Conservation (phyloP, 225 moss, liverwort and hornwort species). For the Takakia lepidozioides region DNA sequence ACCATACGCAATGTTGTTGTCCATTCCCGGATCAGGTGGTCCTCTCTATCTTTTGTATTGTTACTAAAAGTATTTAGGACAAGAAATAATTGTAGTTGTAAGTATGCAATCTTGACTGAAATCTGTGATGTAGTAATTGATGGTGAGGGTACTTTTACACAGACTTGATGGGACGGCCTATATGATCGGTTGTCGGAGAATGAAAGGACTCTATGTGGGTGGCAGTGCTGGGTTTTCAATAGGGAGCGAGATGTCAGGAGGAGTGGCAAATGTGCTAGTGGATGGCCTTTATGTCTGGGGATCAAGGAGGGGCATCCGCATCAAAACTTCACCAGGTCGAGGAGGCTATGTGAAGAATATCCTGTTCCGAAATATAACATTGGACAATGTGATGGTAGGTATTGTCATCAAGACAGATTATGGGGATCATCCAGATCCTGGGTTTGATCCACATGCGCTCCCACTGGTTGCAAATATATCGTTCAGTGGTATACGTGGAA, state of each 20-base stretch:
- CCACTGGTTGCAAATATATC: constrained; percentile 67
- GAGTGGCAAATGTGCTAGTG: constrained; percentile 60
- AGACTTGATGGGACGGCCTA: too few relatives aligned
- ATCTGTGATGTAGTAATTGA: too few relatives aligned
- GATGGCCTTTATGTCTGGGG: constrained; percentile 46
- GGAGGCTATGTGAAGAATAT: constrained; percentile 76
- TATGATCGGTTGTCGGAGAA: too few relatives aligned
- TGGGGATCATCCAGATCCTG: constrained; percentile 69
- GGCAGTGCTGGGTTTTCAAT: constrained; percentile 70
- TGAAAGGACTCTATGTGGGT: too few relatives aligned
- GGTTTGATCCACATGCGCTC: constrained; percentile 49
- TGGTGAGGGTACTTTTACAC: too few relatives aligned
- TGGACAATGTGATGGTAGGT: constrained; percentile 61
- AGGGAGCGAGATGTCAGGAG: constrained; percentile 96
- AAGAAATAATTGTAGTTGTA: too few relatives aligned
- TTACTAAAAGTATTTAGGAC: too few relatives aligned
- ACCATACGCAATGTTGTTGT: constrained; percentile 52
- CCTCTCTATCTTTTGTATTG: too few relatives aligned
- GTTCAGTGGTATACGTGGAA: constrained; percentile 27
- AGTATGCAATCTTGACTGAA: too few relatives aligned
- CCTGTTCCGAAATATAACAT: constrained; percentile 29
- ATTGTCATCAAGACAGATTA: constrained; percentile 69
- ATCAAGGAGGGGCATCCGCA: constrained; percentile 66
- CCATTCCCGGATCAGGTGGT: constrained; percentile 53
- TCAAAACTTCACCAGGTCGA: constrained; percentile 76